These are phyloP conservation scores for Penicillium sp. DNA, from an alignment of 2,329 filamentous ascomycete genomes.

Conservation along the genomic window DNA sequence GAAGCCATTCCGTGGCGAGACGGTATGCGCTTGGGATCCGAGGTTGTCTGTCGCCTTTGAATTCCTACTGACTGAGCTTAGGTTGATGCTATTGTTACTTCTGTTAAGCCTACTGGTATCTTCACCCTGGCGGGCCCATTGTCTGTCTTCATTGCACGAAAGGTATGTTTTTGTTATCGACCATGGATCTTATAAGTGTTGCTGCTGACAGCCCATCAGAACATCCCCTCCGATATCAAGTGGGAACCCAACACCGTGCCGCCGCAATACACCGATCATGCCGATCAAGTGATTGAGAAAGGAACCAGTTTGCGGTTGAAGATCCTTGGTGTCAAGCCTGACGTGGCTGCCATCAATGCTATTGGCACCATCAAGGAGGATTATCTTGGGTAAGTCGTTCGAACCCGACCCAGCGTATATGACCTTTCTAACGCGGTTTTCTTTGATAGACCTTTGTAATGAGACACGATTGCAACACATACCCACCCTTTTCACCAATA, in stretches of 20 bases:
- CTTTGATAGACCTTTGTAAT: conserved; percentile 31
- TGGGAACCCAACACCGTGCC: conserved; percentile 95
- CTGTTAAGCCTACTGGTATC: conserved; percentile 85
- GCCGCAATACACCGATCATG: conserved; percentile 94
- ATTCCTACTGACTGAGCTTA: conserved; percentile 44
- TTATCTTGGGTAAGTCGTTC: conserved; percentile 45
- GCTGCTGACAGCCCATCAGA: conserved; percentile 28
- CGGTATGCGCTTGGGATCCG: conserved; percentile 59
- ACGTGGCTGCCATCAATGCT: conserved; percentile 92
- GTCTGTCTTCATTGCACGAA: conserved; percentile 56
- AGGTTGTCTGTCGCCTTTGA: neutral
- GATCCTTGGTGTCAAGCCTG: conserved; percentile 87
- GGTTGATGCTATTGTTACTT: conserved; percentile 92
- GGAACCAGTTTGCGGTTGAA: conserved; percentile 92
- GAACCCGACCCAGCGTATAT: neutral
- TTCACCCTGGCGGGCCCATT: conserved; percentile 55
- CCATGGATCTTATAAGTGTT: neutral
- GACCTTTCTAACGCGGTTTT: conserved; percentile 11
- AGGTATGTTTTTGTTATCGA: conserved; percentile 56
- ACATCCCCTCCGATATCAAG: conserved; percentile 84
- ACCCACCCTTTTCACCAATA: conserved; percentile 15
- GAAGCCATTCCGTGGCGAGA: conserved; percentile 97
- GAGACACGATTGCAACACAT: conserved; percentile 24
- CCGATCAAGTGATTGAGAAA: conserved; percentile 88
- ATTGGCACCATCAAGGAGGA: conserved; percentile 94